phyloP scores from a whole-genome alignment of 1,139 yeast species.

The Suhomyces guaymorum region DNA sequence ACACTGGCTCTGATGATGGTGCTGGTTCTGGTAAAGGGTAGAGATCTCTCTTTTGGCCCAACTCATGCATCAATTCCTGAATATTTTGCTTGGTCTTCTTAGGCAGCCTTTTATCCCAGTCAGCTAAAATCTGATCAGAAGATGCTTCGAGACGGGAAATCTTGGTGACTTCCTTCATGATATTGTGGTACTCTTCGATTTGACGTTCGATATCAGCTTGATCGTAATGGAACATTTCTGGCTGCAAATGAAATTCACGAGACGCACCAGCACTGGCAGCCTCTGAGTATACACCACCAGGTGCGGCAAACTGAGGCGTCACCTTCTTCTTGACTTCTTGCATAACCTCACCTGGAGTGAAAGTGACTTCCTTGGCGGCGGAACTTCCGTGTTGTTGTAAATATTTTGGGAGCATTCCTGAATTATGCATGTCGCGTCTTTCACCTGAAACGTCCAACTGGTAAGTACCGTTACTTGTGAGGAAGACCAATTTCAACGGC shows the following conservation, averaged over 20 bases:
- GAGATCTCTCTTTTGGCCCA: slow-evolving; percentile 2
- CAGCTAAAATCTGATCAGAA: neutral
- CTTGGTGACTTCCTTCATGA: slow-evolving; percentile 9
- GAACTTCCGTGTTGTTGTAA: slow-evolving; percentile 13
- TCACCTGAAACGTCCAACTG: slow-evolving; percentile 17
- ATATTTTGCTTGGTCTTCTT: slow-evolving; percentile 1
- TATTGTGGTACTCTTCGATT: slow-evolving; percentile 20
- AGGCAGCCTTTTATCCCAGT: neutral
- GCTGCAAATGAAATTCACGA: slow-evolving; percentile 22
- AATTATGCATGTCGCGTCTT: slow-evolving; percentile 27
- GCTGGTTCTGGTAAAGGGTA: neutral
- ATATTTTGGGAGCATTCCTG: slow-evolving; percentile 28
- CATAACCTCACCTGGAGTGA: slow-evolving; percentile 9
- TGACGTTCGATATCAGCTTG: slow-evolving; percentile 22
- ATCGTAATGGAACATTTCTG: slow-evolving; percentile 25
- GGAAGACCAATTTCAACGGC: slow-evolving; percentile 21
- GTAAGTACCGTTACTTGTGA: slow-evolving; percentile 21
- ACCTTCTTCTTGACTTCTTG: slow-evolving; percentile 8
- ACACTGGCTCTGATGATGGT: too few species aligned
- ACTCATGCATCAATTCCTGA: slow-evolving; percentile 1
- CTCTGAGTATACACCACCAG: slow-evolving; percentile 18
- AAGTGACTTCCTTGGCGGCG: neutral
- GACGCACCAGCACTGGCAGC: slow-evolving; percentile 11
- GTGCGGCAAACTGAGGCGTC: slow-evolving; percentile 3
- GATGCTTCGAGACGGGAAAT: neutral